These are phyloP conservation scores for Nigrospora sphaerica DNA, from an alignment of 2,329 filamentous ascomycete genomes.

Conservation along the genomic window DNA sequence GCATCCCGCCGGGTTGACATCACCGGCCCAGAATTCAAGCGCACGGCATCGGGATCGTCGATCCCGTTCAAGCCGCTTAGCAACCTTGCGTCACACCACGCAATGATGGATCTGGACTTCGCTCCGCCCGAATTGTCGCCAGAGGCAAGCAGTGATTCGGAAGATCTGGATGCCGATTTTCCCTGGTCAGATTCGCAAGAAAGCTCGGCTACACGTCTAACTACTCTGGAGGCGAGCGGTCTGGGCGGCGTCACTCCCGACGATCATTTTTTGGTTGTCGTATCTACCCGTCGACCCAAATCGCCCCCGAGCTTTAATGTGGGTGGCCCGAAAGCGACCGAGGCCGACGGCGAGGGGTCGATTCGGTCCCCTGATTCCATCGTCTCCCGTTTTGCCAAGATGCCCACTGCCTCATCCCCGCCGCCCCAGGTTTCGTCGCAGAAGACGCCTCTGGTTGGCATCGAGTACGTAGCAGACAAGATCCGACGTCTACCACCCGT, in stretches of 20 bases:
- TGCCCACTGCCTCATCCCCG: constrained; percentile 31
- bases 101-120: constrained; percentile 17
- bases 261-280: constrained; percentile 55
- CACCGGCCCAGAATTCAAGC: constrained; percentile 17
- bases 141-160: constrained; percentile 24
- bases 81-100: constrained; percentile 21
- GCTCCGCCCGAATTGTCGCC: constrained; percentile 21
- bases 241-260: constrained; percentile 53
- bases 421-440: constrained; percentile 3
- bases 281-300: constrained; percentile 40
- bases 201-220: constrained; percentile 17
- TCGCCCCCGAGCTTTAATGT: background rate
- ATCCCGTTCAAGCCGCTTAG: constrained; percentile 43
- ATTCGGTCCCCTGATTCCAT: constrained; percentile 27
- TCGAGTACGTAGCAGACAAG: constrained; percentile 37
- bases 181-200: constrained; percentile 37
- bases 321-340: constrained; percentile 1
- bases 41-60: constrained; percentile 40
- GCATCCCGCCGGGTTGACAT: constrained; percentile 13
- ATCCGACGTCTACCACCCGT: constrained; percentile 38
- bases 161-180: constrained; percentile 36
- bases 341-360: constrained; percentile 7
- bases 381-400: constrained; percentile 31
- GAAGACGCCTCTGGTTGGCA: constrained; percentile 21
- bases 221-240: constrained; percentile 48